Evolutionary conservation across 345 rosid species (phyloP).

Genomic region (Citrus trifoliata): DNA sequence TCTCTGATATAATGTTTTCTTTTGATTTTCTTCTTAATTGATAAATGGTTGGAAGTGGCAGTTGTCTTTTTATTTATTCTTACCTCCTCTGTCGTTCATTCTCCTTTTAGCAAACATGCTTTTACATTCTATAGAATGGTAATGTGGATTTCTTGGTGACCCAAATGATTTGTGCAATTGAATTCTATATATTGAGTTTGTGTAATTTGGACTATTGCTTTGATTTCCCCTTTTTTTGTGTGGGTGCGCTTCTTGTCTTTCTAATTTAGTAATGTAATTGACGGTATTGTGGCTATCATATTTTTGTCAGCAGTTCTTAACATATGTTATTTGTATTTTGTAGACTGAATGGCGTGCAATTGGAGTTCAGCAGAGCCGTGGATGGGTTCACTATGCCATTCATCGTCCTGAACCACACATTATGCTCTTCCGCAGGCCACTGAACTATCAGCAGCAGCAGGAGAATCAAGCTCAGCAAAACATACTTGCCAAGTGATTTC

Average conservation of each 20-base stretch:
- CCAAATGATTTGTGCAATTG: not conserved
- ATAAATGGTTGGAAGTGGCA: not conserved
- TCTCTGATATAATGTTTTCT: too few relatives aligned
- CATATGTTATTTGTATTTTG: conserved; percentile 1
- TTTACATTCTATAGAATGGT: not conserved
- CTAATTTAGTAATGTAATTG: not conserved
- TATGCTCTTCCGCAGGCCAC: conserved; percentile 91
- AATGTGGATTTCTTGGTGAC: not conserved
- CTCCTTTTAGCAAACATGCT: not conserved
- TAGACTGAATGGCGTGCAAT: conserved; percentile 94
- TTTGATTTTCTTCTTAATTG: not conserved
- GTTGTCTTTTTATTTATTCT: not conserved
- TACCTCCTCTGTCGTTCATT: not conserved
- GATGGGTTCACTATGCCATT: conserved; percentile 95
- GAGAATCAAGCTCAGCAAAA: conserved; percentile 62
- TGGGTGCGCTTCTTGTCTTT: not conserved
- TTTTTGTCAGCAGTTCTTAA: too few relatives aligned
- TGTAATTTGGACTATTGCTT: not conserved
- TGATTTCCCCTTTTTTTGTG: not conserved
- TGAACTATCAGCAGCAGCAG: conserved; percentile 91
- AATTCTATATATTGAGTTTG: not conserved
- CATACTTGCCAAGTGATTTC: conserved; percentile 47
- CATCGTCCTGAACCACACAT: conserved; percentile 99
- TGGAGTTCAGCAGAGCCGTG: conserved; percentile 97
- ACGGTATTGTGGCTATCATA: not conserved